Evolutionary conservation across 192 early-diverging fungal species (phyloP).

Genomic region (Backusella liffmaniae): DNA sequence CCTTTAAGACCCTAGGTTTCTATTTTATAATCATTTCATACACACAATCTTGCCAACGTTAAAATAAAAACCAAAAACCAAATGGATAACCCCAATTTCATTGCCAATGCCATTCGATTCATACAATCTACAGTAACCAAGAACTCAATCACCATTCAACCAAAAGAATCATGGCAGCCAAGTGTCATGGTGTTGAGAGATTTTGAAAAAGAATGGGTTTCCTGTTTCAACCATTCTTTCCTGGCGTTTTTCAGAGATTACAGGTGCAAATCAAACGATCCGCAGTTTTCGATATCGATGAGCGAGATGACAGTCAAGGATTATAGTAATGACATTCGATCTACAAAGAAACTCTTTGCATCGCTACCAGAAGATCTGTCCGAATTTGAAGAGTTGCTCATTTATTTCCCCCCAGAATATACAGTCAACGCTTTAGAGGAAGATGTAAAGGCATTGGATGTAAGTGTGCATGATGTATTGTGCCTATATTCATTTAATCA

Average conservation of each 20-base stretch:
- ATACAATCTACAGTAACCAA: not conserved
- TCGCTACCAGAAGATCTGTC: not conserved
- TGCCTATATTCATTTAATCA: too few relatives aligned
- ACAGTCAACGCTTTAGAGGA: not conserved
- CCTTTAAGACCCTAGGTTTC: too few relatives aligned
- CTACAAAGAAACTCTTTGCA: not conserved
- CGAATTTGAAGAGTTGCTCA: not conserved
- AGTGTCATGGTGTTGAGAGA: not conserved
- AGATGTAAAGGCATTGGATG: not conserved
- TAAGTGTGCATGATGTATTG: not conserved
- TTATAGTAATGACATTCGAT: not conserved
- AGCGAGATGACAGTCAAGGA: not conserved
- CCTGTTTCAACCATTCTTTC: not conserved
- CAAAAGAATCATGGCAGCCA: not conserved
- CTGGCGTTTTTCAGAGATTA: not conserved
- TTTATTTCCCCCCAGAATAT: not conserved
- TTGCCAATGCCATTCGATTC: not conserved
- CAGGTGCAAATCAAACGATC: not conserved
- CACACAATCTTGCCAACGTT: too few relatives aligned
- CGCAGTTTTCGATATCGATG: not conserved
- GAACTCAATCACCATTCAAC: not conserved
- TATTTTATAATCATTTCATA: too few relatives aligned
- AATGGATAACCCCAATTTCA: not conserved
- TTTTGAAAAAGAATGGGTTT: not conserved
- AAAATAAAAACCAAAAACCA: not conserved